These are phyloP conservation scores for Cyclocybe cylindracea DNA, from an alignment of 768 basidiomycete genomes.

Conservation along the genomic window DNA sequence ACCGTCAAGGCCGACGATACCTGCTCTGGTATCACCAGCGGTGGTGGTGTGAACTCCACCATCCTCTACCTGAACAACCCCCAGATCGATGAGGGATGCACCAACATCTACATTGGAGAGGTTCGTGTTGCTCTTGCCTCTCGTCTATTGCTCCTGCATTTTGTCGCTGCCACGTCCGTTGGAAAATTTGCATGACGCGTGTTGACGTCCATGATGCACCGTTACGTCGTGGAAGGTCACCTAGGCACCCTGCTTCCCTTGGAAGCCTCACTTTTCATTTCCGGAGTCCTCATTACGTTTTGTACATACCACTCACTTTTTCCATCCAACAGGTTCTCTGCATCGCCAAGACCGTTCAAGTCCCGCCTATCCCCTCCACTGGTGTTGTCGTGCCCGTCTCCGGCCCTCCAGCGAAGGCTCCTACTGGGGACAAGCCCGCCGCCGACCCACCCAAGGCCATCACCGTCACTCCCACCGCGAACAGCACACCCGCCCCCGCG, in stretches of 20 bases:
- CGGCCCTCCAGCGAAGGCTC: slow-evolving; percentile 10
- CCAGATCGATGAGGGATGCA: slow-evolving; percentile 52
- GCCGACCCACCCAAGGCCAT: slow-evolving; percentile 5
- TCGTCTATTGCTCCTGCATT: neutral
- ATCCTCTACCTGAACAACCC: slow-evolving; percentile 65
- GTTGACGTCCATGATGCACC: no score
- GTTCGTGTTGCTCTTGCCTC: slow-evolving; percentile 28
- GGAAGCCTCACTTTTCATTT: neutral
- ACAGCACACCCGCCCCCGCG: slow-evolving; percentile 3
- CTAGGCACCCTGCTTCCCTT: neutral
- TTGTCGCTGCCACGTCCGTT: neutral
- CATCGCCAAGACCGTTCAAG: slow-evolving; percentile 21
- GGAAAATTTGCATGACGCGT: neutral
- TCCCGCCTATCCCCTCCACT: slow-evolving; percentile 21
- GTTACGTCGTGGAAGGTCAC: neutral
- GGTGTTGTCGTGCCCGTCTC: slow-evolving; percentile 18
- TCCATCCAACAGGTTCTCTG: slow-evolving; percentile 24
- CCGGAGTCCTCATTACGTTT: no score
- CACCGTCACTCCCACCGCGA: neutral
- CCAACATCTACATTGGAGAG: slow-evolving; percentile 61
- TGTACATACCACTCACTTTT: neutral
- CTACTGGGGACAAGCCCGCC: neutral
- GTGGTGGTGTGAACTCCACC: slow-evolving; percentile 41
- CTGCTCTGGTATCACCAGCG: slow-evolving; percentile 44
- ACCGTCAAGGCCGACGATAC: slow-evolving; percentile 49